These are phyloP conservation scores for Penicillium manginii DNA, from an alignment of 495 filamentous ascomycete genomes.

Conservation along the genomic window DNA sequence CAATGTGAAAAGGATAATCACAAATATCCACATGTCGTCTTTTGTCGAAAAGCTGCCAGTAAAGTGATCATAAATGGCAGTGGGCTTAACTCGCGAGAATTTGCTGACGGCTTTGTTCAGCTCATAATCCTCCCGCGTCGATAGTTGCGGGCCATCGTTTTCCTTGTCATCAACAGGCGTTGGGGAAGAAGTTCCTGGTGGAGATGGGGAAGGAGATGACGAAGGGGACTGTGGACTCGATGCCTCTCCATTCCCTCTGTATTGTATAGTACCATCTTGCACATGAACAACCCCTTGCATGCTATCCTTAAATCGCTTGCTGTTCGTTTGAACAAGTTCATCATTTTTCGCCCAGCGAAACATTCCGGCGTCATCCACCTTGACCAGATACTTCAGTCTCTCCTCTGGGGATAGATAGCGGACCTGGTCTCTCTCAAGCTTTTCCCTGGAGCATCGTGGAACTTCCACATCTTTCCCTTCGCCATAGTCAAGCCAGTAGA, in stretches of 20 bases:
- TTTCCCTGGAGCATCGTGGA: slow-evolving; percentile 62
- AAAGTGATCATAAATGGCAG: slow-evolving; percentile 70
- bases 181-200: slow-evolving; percentile 3
- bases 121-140: slow-evolving; percentile 20
- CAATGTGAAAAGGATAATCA: slow-evolving; percentile 25
- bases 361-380: slow-evolving; percentile 65
- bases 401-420: slow-evolving; percentile 76
- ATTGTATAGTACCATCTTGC: slow-evolving; percentile 63
- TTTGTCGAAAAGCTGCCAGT: slow-evolving; percentile 71
- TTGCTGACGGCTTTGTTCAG: slow-evolving; percentile 62
- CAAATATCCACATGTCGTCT: slow-evolving; percentile 91
- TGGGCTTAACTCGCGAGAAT: slow-evolving; percentile 66
- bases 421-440: slow-evolving; percentile 69
- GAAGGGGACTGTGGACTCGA: slow-evolving; percentile 14
- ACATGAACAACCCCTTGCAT: slow-evolving; percentile 73
- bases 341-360: slow-evolving; percentile 84
- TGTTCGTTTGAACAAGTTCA: slow-evolving; percentile 70
- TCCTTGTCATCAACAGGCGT: slow-evolving; percentile 50
- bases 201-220: slow-evolving; percentile 13
- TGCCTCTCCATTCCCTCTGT: slow-evolving; percentile 19
- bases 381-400: slow-evolving; percentile 71
- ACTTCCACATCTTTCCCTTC: slow-evolving; percentile 65
- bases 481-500: slow-evolving; percentile 93
- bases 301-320: slow-evolving; percentile 74
- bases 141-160: slow-evolving; percentile 39